Base-by-base conservation (phyloP, 78 protist genomes). In the Protostelium mycophagum region DNA sequence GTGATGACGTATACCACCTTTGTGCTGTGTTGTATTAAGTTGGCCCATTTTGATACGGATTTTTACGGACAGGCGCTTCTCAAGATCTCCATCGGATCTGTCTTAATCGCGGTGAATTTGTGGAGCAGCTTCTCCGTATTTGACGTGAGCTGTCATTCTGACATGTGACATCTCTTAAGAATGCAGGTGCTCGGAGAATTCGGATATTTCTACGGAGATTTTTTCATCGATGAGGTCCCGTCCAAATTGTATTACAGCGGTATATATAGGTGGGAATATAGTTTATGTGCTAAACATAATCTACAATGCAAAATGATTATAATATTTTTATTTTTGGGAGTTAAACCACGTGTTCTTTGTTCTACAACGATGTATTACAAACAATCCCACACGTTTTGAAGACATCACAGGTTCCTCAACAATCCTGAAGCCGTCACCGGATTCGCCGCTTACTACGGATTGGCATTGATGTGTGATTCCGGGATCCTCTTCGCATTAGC, bases 201-300 rank as follows among this genome's bases (percentile, higher is more conserved):
- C 87, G 96, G 96, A 5, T 94, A 94, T 93, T 94, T 94, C 86
- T 94, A 94, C 85, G 96, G 94, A 9, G 96, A 94, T 38, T 94
- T 94, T 38, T 94, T 94, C 84, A 89, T 94, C 84, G 92, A 88
- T 16, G 92, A 89, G 25, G 73, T 85, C 35, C 90, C 93, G 86
- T 83, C 90, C 34, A 84, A 16, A 37, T 86, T 91, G 36, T 91
- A 90, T 63, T 94, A 91, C 90, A 87, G 87, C 35, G 94, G 94
- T 90, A 91, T 92, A 37, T 94, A 94, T 51, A 5, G 73, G 73
- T 51, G 73, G 5, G 73, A 25, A 51, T 5, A 51, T n/a, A n/a
- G n/a, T n/a, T n/a, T n/a, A n/a, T n/a, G 31, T 83, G 39, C 84
- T 86, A 35, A 5, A 63, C 73, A 16, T 25, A 16, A 51, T 51